phyloP scores from a whole-genome alignment of 176 grass and related monocot species.

The Carex myosuroides region DNA sequence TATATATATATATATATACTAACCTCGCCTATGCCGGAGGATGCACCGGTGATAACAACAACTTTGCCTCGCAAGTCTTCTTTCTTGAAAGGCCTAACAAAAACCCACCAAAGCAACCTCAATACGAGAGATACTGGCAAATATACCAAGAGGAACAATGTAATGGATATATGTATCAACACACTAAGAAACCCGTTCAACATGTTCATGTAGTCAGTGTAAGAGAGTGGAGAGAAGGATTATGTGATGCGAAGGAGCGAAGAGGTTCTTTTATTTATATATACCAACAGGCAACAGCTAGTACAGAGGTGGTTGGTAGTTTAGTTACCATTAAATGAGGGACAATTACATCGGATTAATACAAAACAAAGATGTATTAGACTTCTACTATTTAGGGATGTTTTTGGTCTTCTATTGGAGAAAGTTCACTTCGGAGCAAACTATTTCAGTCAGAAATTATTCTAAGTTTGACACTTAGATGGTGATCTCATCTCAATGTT shows the following conservation, averaged over 20 bases:
- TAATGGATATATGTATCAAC: conserved; percentile 7
- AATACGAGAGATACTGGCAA: conserved; percentile 21
- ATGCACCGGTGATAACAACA: conserved; percentile 50
- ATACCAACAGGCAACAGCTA: not conserved
- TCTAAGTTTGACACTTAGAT: too few species aligned
- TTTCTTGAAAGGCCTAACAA: conserved; percentile 27
- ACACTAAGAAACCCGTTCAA: conserved; percentile 21
- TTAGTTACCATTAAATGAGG: not conserved
- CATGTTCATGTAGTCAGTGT: not conserved
- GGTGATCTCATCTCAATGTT: too few species aligned
- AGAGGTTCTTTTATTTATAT: not conserved
- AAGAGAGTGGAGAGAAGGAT: not conserved
- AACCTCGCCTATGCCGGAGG: conserved; percentile 68
- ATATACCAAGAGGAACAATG: conserved; percentile 33
- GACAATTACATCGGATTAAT: not conserved
- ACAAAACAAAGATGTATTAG: not conserved
- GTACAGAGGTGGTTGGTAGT: not conserved
- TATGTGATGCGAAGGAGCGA: not conserved
- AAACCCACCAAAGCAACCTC: conserved; percentile 29
- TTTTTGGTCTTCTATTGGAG: too few species aligned
- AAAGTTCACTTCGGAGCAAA: not conserved
- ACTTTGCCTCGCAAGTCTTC: conserved; percentile 42
- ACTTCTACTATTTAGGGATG: not conserved
- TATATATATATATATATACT: not conserved
- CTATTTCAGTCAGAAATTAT: too few species aligned